Evolutionary conservation across 805 yeast genomes (phyloP).

Genomic region (Saturnispora dispora): DNA sequence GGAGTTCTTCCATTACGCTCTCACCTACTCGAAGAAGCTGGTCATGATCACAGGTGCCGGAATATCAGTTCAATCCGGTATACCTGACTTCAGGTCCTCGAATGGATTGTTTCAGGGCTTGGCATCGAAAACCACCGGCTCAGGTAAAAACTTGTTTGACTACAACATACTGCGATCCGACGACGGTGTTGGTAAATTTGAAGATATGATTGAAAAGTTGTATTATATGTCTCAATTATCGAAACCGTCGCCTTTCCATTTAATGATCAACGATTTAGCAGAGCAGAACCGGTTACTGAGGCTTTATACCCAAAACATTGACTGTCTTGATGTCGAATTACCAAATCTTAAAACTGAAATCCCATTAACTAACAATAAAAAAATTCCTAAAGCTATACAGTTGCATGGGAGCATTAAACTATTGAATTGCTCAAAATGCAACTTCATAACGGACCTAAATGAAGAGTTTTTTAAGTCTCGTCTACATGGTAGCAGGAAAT

Average conservation of each 20-base stretch:
- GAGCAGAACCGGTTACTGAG: conserved; percentile 56
- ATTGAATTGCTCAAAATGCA: conserved; percentile 73
- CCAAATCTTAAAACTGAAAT: conserved; percentile 38
- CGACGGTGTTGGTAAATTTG: conserved; percentile 54
- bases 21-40: conserved; percentile 46
- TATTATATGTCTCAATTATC: conserved; percentile 45
- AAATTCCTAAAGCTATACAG: conserved; percentile 55
- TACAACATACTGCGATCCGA: conserved; percentile 63
- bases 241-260: conserved; percentile 70
- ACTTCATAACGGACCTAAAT: conserved; percentile 44
- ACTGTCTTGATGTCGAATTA: conserved; percentile 61
- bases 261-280: conserved; percentile 49
- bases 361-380: conserved; percentile 34
- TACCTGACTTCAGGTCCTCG: conserved; percentile 69
- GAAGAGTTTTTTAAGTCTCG: conserved; percentile 36
- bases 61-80: conserved; percentile 82
- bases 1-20: conserved; percentile 42
- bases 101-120: conserved; percentile 63
- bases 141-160: conserved; percentile 61
- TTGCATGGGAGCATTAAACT: conserved; percentile 74
- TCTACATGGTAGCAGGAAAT: conserved; percentile 16
- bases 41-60: conserved; percentile 85
- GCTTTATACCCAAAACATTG: conserved; percentile 84
- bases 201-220: conserved; percentile 61
- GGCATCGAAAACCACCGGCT: conserved; percentile 31